Evolutionary conservation across 1,284 basidiomycete species (phyloP).

Genomic region (Porodaedalea pini): DNA sequence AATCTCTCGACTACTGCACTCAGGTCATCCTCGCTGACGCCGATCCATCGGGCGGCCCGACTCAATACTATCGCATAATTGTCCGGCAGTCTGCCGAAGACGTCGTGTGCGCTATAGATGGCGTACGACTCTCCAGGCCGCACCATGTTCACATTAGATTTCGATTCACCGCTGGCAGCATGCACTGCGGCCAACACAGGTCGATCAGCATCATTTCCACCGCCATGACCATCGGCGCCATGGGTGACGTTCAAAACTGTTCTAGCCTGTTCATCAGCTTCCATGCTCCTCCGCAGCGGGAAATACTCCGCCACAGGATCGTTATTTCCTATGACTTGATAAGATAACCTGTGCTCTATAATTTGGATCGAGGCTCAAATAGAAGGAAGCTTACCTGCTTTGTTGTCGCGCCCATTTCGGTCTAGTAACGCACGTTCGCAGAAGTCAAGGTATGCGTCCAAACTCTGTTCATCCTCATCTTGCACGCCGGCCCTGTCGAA

Average conservation of each 20-base stretch:
- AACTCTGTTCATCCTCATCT: slow-evolving; percentile 10
- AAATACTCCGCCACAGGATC: slow-evolving; percentile 22
- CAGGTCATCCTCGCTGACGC: slow-evolving; percentile 49
- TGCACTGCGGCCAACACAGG: slow-evolving; percentile 20
- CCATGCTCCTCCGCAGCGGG: slow-evolving; percentile 15
- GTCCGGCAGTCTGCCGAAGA: slow-evolving; percentile 50
- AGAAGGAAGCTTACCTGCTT: slow-evolving; percentile 9
- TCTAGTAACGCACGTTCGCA: slow-evolving; percentile 28
- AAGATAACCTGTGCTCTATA: slow-evolving; percentile 1
- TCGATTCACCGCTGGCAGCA: slow-evolving; percentile 15
- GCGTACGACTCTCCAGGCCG: slow-evolving; percentile 54
- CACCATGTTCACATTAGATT: slow-evolving; percentile 22
- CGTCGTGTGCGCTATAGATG: slow-evolving; percentile 57
- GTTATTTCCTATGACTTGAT: not conserved
- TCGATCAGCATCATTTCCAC: not conserved
- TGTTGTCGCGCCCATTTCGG: slow-evolving; percentile 6
- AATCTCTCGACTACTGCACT: slow-evolving; percentile 51
- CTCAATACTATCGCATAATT: slow-evolving; percentile 47
- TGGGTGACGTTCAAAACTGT: not conserved
- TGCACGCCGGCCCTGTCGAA: slow-evolving; percentile 4
- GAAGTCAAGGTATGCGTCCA: slow-evolving; percentile 35
- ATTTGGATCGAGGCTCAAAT: not conserved
- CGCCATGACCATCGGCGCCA: not conserved
- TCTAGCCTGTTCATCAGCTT: not conserved
- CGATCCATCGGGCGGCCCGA: slow-evolving; percentile 48